Base-by-base conservation (phyloP, 805 yeast genomes). In the Saccharomyces mikatae region DNA sequence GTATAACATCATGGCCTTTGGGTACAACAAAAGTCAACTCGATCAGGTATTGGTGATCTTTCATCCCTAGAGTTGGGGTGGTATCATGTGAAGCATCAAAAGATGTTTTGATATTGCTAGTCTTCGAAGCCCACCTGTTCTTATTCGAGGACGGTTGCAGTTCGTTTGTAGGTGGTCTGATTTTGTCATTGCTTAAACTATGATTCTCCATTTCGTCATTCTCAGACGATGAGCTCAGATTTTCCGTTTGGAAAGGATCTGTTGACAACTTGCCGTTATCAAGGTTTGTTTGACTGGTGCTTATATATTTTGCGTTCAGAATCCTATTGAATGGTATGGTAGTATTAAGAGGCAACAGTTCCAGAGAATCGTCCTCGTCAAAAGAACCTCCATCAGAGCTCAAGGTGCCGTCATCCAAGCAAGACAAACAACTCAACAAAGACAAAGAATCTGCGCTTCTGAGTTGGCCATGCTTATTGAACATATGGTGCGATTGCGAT, bases 301-400 rank as follows among this genome's bases (percentile, higher is more conserved):
- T 51, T 13, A 63, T 11, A 61, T 62, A 54, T 60, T 54, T 56
- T 46, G 67, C 68, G 49, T 63, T 58, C 10, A 69, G 52, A 13
- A 69, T 66, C 46, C 69, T 65, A 27, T 67, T 65, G 53, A 60
- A 69, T 1, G 73, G 72, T 17, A 69, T 68, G 27, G 66, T 57
- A 1, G 70, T 61, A 51, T 67, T 67, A 5, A 60, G 61, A 5
- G 68, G 66, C 24, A 68, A 47, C 29, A 61, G 54, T 36, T 36
- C 44, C 11, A 17, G 44, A 11, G 44, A 36, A 36, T 36, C 44
- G 9, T 36, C 44, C 24, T 36, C 44, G 6, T 36, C 44, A 17
- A 36, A 36, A 17, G 44, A 36, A n/a, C 59, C 56, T 2, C 54
- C 49, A 36, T 57, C 54, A 3, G 58, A 57, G 11, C 61, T 51